These are phyloP conservation scores for Daucus carota DNA, from an alignment of 129 eudicot genomes.

Conservation along the genomic window DNA sequence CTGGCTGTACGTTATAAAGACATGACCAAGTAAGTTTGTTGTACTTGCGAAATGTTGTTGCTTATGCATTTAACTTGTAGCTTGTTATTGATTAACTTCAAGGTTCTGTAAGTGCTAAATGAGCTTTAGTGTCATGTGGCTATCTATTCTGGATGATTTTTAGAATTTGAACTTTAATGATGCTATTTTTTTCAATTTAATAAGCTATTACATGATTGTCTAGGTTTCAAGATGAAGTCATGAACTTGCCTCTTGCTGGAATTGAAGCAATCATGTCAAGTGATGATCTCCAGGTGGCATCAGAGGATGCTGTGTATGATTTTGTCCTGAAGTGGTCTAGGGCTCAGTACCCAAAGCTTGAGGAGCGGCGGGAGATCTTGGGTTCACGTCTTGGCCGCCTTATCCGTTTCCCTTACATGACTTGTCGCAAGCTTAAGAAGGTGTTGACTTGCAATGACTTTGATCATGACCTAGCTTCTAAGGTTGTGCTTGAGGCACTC, in stretches of 20 bases:
- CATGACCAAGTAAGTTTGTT: constrained; percentile 49
- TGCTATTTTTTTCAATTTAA: neutral
- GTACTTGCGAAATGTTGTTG: neutral
- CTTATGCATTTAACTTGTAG: neutral
- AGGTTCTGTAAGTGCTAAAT: neutral
- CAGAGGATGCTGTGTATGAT: constrained; percentile 84
- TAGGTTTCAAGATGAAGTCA: constrained; percentile 76
- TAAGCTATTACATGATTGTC: neutral
- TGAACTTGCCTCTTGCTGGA: constrained; percentile 67
- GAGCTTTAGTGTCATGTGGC: neutral
- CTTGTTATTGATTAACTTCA: neutral
- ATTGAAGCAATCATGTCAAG: constrained; percentile 66
- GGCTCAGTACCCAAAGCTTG: constrained; percentile 53
- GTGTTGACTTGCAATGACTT: constrained; percentile 74
- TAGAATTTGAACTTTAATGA: neutral
- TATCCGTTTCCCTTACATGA: constrained; percentile 86
- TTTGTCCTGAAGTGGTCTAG: constrained; percentile 72
- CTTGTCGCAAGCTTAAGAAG: constrained; percentile 62
- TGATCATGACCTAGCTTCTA: constrained; percentile 65
- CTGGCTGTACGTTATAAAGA: constrained; percentile 66
- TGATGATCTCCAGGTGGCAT: constrained; percentile 75
- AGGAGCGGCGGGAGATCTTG: constrained; percentile 68
- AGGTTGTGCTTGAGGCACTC: constrained; percentile 71
- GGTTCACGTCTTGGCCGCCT: constrained; percentile 56
- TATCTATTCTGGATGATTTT: neutral